These are phyloP conservation scores for Trametes punicea DNA, from an alignment of 768 basidiomycete species.

Conservation along the genomic window DNA sequence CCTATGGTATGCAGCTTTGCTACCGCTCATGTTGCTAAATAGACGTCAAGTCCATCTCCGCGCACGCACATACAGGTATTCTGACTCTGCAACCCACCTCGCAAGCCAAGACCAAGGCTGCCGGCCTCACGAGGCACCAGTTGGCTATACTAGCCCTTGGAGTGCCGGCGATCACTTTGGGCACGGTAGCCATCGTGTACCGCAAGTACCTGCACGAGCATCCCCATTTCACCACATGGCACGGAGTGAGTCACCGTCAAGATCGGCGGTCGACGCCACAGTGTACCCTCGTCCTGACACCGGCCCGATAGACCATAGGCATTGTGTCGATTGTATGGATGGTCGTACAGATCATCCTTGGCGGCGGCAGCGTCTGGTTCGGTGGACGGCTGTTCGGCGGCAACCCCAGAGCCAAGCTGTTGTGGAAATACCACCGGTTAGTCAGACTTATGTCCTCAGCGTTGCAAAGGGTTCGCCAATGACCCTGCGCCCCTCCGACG, in stretches of 20 bases:
- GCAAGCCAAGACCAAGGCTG: slow-evolving; percentile 59
- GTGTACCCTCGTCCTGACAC: neutral
- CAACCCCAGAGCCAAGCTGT: slow-evolving; percentile 59
- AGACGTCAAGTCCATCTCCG: neutral
- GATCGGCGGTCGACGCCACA: slow-evolving; percentile 3
- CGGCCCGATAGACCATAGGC: slow-evolving; percentile 47
- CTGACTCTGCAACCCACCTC: slow-evolving; percentile 74
- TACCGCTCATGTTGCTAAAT: neutral
- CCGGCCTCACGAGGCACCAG: slow-evolving; percentile 71
- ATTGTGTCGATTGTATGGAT: slow-evolving; percentile 62
- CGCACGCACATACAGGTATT: slow-evolving; percentile 50
- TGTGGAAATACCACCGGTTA: slow-evolving; percentile 86
- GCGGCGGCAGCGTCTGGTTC: slow-evolving; percentile 78
- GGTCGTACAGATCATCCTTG: slow-evolving; percentile 54
- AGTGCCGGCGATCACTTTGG: slow-evolving; percentile 55
- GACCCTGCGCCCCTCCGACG: neutral
- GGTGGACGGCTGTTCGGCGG: slow-evolving; percentile 70
- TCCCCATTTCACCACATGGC: slow-evolving; percentile 70
- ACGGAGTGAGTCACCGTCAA: slow-evolving; percentile 50
- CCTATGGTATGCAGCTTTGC: slow-evolving; percentile 41
- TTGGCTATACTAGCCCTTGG: slow-evolving; percentile 52
- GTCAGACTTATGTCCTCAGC: slow-evolving; percentile 2
- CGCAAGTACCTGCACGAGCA: slow-evolving; percentile 53
- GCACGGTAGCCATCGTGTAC: slow-evolving; percentile 56
- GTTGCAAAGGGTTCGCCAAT: neutral